phyloP scores from a whole-genome alignment of 2,329 filamentous ascomycete species.

The Nemania diffusa region DNA sequence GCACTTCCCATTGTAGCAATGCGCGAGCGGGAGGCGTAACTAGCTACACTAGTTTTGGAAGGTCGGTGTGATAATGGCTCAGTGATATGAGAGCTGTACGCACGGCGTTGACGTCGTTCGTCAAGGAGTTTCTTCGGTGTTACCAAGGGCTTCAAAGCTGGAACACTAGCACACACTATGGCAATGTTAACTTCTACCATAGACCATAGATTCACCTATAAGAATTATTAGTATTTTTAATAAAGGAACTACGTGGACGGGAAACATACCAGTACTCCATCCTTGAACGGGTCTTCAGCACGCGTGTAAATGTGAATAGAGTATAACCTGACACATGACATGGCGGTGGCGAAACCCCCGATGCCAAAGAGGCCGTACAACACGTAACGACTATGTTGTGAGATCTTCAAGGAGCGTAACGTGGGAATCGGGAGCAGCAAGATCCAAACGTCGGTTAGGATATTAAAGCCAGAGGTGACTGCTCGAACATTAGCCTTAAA shows the following conservation, averaged over 20 bases:
- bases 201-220: constrained; percentile 55
- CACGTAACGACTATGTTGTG: constrained; percentile 60
- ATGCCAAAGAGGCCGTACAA: constrained; percentile 58
- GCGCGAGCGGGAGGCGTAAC: constrained; percentile 37
- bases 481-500: constrained; percentile 5
- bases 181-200: constrained; percentile 61
- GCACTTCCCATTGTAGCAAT: constrained; percentile 14
- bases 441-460: constrained; percentile 59
- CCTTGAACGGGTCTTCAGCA: constrained; percentile 51
- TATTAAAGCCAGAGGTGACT: constrained; percentile 58
- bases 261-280: constrained; percentile 45
- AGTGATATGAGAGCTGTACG: constrained; percentile 37
- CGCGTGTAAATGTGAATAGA: constrained; percentile 53
- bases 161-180: constrained; percentile 61
- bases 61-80: constrained; percentile 21
- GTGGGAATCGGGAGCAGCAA: constrained; percentile 57
- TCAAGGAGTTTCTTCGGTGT: constrained; percentile 48
- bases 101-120: constrained; percentile 26
- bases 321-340: constrained; percentile 54
- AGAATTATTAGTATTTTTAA: not conserved
- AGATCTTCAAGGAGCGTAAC: constrained; percentile 58
- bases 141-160: constrained; percentile 61
- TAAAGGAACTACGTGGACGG: not conserved
- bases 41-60: constrained; percentile 34
- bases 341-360: constrained; percentile 52